Evolutionary conservation across 768 basidiomycete genomes (phyloP).

Genomic region (Sporobolomyces roseus): DNA sequence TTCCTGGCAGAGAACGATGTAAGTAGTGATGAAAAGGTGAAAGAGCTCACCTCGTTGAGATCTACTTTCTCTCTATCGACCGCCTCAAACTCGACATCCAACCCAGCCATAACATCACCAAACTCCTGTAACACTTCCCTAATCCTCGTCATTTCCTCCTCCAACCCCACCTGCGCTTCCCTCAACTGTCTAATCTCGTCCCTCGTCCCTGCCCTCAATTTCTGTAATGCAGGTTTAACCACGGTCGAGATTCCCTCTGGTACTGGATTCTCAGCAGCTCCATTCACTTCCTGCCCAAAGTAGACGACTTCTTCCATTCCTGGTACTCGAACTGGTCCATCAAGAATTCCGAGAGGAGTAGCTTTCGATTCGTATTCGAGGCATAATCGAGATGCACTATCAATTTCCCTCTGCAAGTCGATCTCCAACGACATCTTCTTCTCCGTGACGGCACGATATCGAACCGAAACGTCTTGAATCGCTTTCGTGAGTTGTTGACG

Average conservation of each 20-base stretch:
- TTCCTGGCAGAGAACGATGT: neutral
- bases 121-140: constrained; percentile 32
- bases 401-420: constrained; percentile 66
- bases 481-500: constrained; percentile 58
- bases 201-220: constrained; percentile 51
- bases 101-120: constrained; percentile 59
- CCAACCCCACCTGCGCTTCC: constrained; percentile 55
- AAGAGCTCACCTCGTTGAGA: constrained; percentile 64
- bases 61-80: constrained; percentile 75
- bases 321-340: constrained; percentile 64
- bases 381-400: constrained; percentile 59
- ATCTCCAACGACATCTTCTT: constrained; percentile 76
- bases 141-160: constrained; percentile 31
- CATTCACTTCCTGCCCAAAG: constrained; percentile 75
- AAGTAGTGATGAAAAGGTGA: neutral
- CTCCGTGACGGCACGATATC: constrained; percentile 70
- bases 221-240: constrained; percentile 62
- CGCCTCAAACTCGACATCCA: constrained; percentile 69
- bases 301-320: constrained; percentile 65
- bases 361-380: constrained; percentile 73
- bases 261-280: constrained; percentile 66
- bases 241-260: constrained; percentile 67
- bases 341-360: constrained; percentile 70
- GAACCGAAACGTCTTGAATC: constrained; percentile 54
- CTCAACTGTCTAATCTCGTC: constrained; percentile 73